These are phyloP conservation scores for Magnusiomyces paraingens DNA, from an alignment of 1,139 yeast species.

Conservation along the genomic window DNA sequence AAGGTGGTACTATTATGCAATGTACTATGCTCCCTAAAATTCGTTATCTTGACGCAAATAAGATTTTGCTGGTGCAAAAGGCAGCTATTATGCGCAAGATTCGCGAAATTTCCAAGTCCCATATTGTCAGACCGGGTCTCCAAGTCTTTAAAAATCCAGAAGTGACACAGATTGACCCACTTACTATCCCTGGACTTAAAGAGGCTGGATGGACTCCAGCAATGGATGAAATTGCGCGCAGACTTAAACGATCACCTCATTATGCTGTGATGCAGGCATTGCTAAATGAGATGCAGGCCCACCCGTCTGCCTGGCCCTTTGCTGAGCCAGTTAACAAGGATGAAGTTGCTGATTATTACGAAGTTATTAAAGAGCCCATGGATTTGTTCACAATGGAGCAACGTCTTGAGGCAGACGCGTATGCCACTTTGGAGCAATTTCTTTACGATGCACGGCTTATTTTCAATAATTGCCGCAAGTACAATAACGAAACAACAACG, in stretches of 20 bases:
- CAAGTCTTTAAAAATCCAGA: constrained; percentile 53
- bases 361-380: constrained; percentile 98
- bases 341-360: constrained; percentile 95
- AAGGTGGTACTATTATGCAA: constrained; percentile 98
- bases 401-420: constrained; percentile 85
- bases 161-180: constrained; percentile 49
- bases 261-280: constrained; percentile 88
- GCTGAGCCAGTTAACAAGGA: constrained; percentile 86
- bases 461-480: constrained; percentile 83
- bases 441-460: constrained; percentile 80
- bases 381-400: constrained; percentile 76
- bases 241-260: constrained; percentile 93
- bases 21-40: constrained; percentile 87
- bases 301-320: constrained; percentile 99
- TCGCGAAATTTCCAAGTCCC: constrained; percentile 69
- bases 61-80: constrained; percentile 76
- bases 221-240: constrained; percentile 93
- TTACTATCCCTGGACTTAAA: constrained; percentile 74
- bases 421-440: constrained; percentile 85
- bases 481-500: constrained; percentile 84
- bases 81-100: constrained; percentile 88
- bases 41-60: constrained; percentile 82
- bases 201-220: constrained; percentile 99
- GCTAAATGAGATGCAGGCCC: constrained; percentile 81
- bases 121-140: constrained; percentile 76